These are phyloP conservation scores for Batkoa obscura DNA, from an alignment of 371 early-diverging fungal species.

Conservation along the genomic window DNA sequence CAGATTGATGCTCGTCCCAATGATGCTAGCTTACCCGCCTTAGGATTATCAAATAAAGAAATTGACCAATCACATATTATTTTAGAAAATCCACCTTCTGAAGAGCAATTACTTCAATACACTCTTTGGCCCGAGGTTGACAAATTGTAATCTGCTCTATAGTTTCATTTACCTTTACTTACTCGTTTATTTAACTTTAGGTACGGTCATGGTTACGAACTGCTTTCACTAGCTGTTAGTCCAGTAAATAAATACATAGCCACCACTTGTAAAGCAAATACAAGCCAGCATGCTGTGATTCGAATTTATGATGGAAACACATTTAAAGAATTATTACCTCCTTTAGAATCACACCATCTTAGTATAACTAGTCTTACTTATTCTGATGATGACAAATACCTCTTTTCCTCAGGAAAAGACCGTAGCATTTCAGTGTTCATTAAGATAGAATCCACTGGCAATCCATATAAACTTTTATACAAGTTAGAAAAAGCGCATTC, in stretches of 20 bases:
- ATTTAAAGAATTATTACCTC: slow-evolving; percentile 45
- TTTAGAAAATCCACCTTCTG: slow-evolving; percentile 42
- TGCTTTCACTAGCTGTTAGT: slow-evolving; percentile 51
- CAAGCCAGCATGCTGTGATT: slow-evolving; percentile 53
- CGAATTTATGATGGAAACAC: slow-evolving; percentile 45
- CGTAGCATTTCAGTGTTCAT: slow-evolving; percentile 65
- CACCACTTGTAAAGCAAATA: slow-evolving; percentile 62
- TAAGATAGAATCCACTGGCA: slow-evolving; percentile 12
- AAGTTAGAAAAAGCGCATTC: slow-evolving; percentile 62
- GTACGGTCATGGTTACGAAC: slow-evolving; percentile 85
- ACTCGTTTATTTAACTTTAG: slow-evolving; percentile 6
- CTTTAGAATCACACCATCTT: slow-evolving; percentile 53
- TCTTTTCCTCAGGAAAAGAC: slow-evolving; percentile 78
- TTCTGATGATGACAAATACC: slow-evolving; percentile 43
- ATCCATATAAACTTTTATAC: slow-evolving; percentile 25
- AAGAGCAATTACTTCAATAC: slow-evolving; percentile 67
- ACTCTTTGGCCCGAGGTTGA: slow-evolving; percentile 93
- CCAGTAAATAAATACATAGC: slow-evolving; percentile 56
- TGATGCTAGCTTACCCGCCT: slow-evolving; percentile 71
- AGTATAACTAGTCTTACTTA: slow-evolving; percentile 72
- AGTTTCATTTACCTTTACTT: neutral
- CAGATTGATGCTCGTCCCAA: slow-evolving; percentile 39
- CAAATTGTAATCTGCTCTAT: slow-evolving; percentile 41
- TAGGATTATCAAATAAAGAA: slow-evolving; percentile 87
- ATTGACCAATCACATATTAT: slow-evolving; percentile 19